Evolutionary conservation across 2,329 filamentous ascomycete species (phyloP).

Genomic region (Diaporthe vaccinii): DNA sequence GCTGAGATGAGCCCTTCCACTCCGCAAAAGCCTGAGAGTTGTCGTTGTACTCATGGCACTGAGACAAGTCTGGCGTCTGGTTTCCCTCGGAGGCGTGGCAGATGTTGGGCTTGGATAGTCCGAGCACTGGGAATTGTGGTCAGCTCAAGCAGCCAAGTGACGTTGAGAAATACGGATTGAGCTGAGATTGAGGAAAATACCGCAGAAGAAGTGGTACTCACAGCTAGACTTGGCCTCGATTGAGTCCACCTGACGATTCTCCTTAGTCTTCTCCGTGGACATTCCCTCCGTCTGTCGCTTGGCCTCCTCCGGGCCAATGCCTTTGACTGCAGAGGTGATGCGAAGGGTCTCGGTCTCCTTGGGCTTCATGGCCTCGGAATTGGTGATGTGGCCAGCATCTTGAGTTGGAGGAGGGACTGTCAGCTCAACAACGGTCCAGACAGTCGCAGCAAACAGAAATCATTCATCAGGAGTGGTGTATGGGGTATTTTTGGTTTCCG

Average conservation of each 20-base stretch:
- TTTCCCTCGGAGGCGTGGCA: neutral
- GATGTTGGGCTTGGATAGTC: neutral
- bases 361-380: neutral
- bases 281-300: neutral
- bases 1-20: slow-evolving; percentile 18
- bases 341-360: neutral
- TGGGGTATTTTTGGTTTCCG: neutral
- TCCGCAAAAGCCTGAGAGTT: neutral
- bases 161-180: neutral
- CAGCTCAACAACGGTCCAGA: slow-evolving; percentile 10
- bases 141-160: neutral
- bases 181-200: neutral
- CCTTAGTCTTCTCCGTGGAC: neutral
- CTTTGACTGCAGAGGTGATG: neutral
- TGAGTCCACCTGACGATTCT: neutral
- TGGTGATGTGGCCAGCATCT: neutral
- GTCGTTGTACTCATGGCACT: neutral
- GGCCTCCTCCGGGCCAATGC: neutral
- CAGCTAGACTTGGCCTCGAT: neutral
- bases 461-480: neutral
- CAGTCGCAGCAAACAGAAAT: neutral
- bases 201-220: neutral
- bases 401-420: neutral
- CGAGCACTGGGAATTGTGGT: neutral
- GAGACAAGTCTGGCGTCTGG: neutral